These are phyloP conservation scores for Penicillium sp. DNA, from an alignment of 2,329 filamentous ascomycete species.

Conservation along the genomic window DNA sequence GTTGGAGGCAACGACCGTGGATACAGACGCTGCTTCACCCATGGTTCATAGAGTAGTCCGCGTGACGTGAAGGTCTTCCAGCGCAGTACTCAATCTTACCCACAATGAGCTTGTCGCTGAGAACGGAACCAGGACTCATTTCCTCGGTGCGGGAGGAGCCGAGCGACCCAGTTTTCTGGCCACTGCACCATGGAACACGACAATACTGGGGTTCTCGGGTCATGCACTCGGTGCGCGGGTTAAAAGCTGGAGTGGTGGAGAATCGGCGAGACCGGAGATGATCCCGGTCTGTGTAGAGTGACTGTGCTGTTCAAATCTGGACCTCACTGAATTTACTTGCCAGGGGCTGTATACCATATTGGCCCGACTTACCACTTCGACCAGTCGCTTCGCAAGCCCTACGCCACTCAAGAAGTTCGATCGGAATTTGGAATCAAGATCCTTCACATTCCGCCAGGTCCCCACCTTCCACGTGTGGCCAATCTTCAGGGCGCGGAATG, in stretches of 20 bases:
- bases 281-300: not conserved
- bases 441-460: not conserved
- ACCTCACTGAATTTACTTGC: not conserved
- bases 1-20: not conserved
- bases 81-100: not conserved
- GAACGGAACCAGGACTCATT: constrained; percentile 4
- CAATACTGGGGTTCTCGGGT: not conserved
- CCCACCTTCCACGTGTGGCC: not conserved
- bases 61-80: not conserved
- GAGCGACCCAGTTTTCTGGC: not conserved
- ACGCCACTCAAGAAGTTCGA: not conserved
- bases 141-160: constrained; percentile 6
- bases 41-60: not conserved
- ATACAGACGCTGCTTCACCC: not conserved
- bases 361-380: not conserved
- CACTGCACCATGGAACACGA: not conserved
- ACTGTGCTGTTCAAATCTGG: not conserved
- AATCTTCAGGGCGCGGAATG: not conserved
- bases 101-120: constrained; percentile 6
- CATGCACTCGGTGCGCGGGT: not conserved
- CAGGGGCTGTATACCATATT: not conserved
- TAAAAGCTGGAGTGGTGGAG: not conserved
- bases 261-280: not conserved
- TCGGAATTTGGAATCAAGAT: not conserved
- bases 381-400: not conserved